Conservation (phyloP, 106 monocot species). For the Hemerocallis citrina region DNA sequence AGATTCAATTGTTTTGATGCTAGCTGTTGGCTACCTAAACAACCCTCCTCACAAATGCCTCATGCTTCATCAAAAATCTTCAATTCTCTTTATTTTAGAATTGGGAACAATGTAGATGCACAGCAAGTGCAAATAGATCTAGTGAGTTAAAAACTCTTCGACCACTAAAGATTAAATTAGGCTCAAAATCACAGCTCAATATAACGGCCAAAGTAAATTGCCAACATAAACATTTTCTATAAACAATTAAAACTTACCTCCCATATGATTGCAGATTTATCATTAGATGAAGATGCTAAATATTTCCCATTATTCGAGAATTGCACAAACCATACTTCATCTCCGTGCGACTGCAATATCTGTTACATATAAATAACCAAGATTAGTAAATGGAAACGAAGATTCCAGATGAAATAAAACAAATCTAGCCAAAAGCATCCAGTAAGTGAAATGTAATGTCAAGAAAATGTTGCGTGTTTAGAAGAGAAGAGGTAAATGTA, state of each 20-base stretch:
- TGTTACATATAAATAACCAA: conserved; percentile 20
- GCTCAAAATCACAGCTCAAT: background rate
- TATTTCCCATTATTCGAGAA: conserved; percentile 95
- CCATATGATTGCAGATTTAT: conserved; percentile 86
- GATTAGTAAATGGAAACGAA: background rate
- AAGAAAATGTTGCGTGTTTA: no score
- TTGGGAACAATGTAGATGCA: no score
- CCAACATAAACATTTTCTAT: background rate
- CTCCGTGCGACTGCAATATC: conserved; percentile 69
- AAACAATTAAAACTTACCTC: conserved; percentile 49
- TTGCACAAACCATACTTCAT: conserved; percentile 86
- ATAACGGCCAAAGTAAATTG: background rate
- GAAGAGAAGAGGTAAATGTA: no score
- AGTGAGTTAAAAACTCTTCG: no score
- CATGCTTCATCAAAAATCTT: no score
- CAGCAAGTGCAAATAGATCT: no score
- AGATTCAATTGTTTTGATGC: no score
- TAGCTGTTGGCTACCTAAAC: no score
- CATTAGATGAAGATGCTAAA: conserved; percentile 81
- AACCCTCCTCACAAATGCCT: no score
- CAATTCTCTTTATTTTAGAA: no score
- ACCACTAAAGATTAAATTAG: no score
- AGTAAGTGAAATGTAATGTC: no score
- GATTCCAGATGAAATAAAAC: background rate
- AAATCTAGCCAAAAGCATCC: background rate